These are phyloP conservation scores for Neoboletus brunneissimus DNA, from an alignment of 768 basidiomycete species.

Conservation along the genomic window DNA sequence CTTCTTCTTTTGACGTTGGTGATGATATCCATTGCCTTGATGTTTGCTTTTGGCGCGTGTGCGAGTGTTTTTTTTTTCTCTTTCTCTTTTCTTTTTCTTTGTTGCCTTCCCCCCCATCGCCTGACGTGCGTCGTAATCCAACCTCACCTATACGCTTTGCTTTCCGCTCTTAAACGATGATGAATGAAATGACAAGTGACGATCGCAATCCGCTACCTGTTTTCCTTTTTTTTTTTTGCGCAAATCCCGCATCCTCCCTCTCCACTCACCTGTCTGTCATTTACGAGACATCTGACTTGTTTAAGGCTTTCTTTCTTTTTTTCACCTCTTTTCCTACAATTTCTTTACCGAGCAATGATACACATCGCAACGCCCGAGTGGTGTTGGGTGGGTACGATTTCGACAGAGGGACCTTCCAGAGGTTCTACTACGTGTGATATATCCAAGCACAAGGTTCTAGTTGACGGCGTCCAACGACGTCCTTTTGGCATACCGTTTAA, in stretches of 20 bases:
- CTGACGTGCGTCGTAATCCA: neutral
- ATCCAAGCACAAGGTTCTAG: neutral
- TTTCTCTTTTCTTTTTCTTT: neutral
- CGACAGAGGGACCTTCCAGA: neutral
- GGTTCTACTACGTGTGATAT: neutral
- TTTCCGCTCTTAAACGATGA: neutral
- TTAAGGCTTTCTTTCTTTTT: neutral
- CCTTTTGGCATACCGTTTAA: conserved; percentile 30
- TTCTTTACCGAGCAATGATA: conserved; percentile 5
- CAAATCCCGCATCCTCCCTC: neutral
- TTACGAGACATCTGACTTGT: conserved; percentile 21
- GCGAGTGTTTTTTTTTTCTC: neutral
- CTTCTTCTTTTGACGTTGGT: neutral
- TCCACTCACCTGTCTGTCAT: conserved; percentile 7
- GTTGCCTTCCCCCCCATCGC: neutral
- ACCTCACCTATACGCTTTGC: neutral
- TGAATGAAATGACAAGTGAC: conserved; percentile 7
- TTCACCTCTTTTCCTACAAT: neutral
- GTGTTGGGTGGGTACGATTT: neutral
- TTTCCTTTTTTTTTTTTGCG: neutral
- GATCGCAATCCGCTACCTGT: neutral
- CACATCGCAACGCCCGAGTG: neutral
- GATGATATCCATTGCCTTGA: conserved; percentile 15
- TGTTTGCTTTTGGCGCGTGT: conserved; percentile 1
- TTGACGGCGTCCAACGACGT: conserved; percentile 3